Base-by-base conservation (phyloP, 2,329 filamentous ascomycete genomes). In the Lecanoromycetidae sp. region DNA sequence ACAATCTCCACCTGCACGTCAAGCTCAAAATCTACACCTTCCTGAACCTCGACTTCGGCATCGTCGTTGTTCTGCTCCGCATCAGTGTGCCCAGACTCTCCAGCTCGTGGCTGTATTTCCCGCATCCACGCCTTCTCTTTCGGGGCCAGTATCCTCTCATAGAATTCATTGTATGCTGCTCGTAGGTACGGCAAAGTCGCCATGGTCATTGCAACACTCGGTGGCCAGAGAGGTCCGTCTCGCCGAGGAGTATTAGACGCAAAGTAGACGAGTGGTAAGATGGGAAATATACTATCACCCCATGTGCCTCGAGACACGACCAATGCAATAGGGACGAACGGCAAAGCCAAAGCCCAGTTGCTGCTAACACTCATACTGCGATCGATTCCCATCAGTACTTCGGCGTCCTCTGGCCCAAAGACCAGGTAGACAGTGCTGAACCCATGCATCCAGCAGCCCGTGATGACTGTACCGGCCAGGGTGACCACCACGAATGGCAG, bases 251-350 rank as follows among this genome's bases (percentile, higher is more conserved):
- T 64, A 47, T 71, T 67, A 6, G 68, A 67, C 26, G 68, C 68
- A 52, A 75, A 70, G 48, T 73, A 71, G 32, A 73, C 59, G 46
- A 83, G 70, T 0, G 79, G 79, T 15, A 82, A 67, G 17, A 76
- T 72, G 2, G 79, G 79, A 5, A 83, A 66, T 6, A 81, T 65
- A 3, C 74, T 72, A 55, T 86, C 81, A 25, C 76, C 75, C 39
- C 81, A 68, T 2, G 69, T 71, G 22, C 80, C 78, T 27, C 83
- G 71, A 17, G 80, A 80, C n/a, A 82, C 70, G 9, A 87, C 70
- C 7, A 88, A 69, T 2, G 77, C 71, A 9, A 82, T 70, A 0
- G 79, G 81, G 49, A 88, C 82, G 5, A 84, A 66, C 1, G 81
- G 78, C 3, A 86, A 61, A 2, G 79, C 79, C 23, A 82, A 55